Evolutionary conservation across 495 filamentous ascomycete species (phyloP).

Genomic region (Xylaria nigripes): DNA sequence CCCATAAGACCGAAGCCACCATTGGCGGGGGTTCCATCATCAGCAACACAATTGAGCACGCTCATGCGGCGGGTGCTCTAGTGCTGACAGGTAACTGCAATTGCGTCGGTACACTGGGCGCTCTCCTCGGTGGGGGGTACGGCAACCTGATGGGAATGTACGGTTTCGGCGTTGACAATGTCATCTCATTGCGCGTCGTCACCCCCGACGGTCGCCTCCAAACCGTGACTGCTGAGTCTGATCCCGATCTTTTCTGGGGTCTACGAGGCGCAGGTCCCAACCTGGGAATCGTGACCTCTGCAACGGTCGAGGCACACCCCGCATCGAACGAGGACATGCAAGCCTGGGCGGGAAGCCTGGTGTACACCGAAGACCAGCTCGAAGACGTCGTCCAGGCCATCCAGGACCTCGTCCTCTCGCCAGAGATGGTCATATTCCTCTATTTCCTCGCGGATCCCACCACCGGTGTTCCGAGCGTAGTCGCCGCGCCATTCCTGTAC

Average conservation of each 20-base stretch:
- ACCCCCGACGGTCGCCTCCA: constrained; percentile 32
- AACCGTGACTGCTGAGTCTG: constrained; percentile 14
- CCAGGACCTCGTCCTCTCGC: not conserved
- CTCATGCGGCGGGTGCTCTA: constrained; percentile 13
- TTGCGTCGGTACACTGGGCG: constrained; percentile 41
- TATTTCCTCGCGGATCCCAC: not conserved
- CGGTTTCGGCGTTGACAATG: constrained; percentile 40
- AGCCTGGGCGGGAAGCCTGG: not conserved
- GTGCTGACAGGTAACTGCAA: constrained; percentile 38
- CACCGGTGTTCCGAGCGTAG: constrained; percentile 11
- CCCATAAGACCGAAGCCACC: constrained; percentile 15
- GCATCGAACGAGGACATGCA: not conserved
- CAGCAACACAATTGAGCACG: constrained; percentile 14
- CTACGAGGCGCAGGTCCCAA: constrained; percentile 33
- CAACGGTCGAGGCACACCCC: not conserved
- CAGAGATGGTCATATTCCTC: not conserved
- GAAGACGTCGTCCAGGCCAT: constrained; percentile 1
- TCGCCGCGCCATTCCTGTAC: constrained; percentile 21
- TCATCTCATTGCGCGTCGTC: constrained; percentile 37
- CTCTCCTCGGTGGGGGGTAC: constrained; percentile 45
- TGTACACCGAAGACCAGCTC: not conserved
- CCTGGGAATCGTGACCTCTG: constrained; percentile 34
- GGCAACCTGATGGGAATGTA: constrained; percentile 38
- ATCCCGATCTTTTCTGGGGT: constrained; percentile 34
- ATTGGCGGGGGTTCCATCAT: constrained; percentile 18